These are phyloP conservation scores for Fusarium sp. DNA, from an alignment of 2,329 filamentous ascomycete species.

Conservation along the genomic window DNA sequence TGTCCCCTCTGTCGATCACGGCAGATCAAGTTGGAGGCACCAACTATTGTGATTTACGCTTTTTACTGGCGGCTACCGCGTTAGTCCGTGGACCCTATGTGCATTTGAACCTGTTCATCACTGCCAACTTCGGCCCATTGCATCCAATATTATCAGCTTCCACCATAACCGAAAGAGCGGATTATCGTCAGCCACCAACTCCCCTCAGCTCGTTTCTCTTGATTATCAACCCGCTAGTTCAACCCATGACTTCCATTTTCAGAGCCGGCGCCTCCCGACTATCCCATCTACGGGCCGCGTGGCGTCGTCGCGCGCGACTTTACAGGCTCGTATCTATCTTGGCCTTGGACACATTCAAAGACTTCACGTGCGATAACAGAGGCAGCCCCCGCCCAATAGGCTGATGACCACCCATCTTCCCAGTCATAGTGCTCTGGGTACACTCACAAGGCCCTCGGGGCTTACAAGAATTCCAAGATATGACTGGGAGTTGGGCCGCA, in stretches of 20 bases:
- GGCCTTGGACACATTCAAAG: slow-evolving; percentile 7
- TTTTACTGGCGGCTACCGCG: slow-evolving; percentile 44
- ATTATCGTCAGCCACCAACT: slow-evolving; percentile 44
- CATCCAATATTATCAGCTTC: slow-evolving; percentile 11
- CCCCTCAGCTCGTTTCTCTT: slow-evolving; percentile 43
- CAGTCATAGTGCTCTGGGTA: slow-evolving; percentile 16
- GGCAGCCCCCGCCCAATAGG: slow-evolving; percentile 39
- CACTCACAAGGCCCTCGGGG: slow-evolving; percentile 42
- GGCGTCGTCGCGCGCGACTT: slow-evolving; percentile 43
- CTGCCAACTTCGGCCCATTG: slow-evolving; percentile 35
- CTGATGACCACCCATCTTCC: slow-evolving; percentile 49
- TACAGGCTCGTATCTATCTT: slow-evolving; percentile 41
- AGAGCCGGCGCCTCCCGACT: slow-evolving; percentile 38
- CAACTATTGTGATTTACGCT: neutral
- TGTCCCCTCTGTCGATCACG: slow-evolving; percentile 23
- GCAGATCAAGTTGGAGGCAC: slow-evolving; percentile 13
- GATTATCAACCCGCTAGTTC: slow-evolving; percentile 34
- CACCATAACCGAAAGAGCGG: slow-evolving; percentile 8
- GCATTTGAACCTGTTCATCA: slow-evolving; percentile 43
- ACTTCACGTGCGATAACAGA: slow-evolving; percentile 49
- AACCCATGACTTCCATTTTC: slow-evolving; percentile 50
- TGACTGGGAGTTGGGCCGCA: slow-evolving; percentile 42
- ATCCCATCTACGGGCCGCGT: slow-evolving; percentile 43
- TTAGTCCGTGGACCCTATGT: slow-evolving; percentile 41
- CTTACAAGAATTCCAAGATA: slow-evolving; percentile 42